phyloP scores from a whole-genome alignment of 1,284 basidiomycete genomes.

The Exobasidium rhododendri region DNA sequence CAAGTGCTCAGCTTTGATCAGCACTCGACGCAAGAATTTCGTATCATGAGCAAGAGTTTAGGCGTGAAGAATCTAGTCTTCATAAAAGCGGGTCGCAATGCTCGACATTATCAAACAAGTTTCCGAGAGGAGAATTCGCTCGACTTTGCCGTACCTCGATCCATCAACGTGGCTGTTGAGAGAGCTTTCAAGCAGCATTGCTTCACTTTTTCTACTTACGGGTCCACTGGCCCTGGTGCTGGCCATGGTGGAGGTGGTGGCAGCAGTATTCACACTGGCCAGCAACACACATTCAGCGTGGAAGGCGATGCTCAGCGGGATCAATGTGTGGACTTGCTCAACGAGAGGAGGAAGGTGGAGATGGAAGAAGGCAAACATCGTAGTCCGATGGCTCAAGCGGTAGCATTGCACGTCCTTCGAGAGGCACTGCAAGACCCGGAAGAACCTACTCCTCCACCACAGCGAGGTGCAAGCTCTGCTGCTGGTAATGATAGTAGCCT shows the following conservation, averaged over 20 bases:
- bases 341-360: constrained; percentile 13
- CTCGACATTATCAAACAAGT: constrained; percentile 26
- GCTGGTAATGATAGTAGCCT: background rate
- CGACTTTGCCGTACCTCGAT: constrained; percentile 22
- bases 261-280: background rate
- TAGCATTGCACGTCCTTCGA: constrained; percentile 32
- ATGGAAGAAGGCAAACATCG: constrained; percentile 3
- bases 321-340: constrained; percentile 18
- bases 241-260: background rate
- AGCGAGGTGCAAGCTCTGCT: constrained; percentile 11
- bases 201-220: constrained; percentile 27
- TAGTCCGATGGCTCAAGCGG: constrained; percentile 19
- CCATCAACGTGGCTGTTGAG: constrained; percentile 34
- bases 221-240: no score
- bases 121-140: background rate
- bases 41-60: constrained; percentile 36
- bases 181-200: constrained; percentile 41
- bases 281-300: constrained; percentile 38
- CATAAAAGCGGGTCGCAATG: constrained; percentile 40
- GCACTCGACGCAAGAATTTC: constrained; percentile 34
- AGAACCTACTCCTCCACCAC: background rate
- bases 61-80: constrained; percentile 42
- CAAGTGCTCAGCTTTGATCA: constrained; percentile 40
- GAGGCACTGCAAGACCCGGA: constrained; percentile 31
- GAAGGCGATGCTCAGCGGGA: constrained; percentile 22